Base-by-base conservation (phyloP, 768 basidiomycete genomes). In the Leccinum disarticulatum region DNA sequence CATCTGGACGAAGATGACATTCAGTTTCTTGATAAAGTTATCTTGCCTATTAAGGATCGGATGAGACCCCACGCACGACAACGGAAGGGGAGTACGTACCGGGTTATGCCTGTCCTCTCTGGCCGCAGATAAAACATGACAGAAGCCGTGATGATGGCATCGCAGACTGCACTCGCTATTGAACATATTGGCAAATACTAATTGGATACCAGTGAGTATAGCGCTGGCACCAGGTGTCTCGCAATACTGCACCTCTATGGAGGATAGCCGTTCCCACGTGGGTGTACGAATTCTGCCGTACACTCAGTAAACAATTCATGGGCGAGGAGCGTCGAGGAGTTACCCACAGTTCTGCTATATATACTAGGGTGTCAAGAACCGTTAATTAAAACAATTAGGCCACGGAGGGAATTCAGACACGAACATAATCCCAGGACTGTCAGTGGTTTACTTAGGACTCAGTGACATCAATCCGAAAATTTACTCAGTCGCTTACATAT, bases 121-220 rank as follows among this genome's bases (percentile, higher is more conserved):
- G 63, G 52, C 22, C 58, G 63, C 38, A 69, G 52, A 31, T 60
- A 67, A 51, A 59, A 66, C 0, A 54, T 33, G 19, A 70, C 47
- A 11, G 63, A 61, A 13, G 5, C 6, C 3, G 66, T 69, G 55
- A 71, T 69, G 53, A 58, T 4, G 13, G 43, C 52, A 55, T 69
- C 67, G 28, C 70, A 71, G n/a, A 61, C 1, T n/a, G 70, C 61
- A n/a, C 65, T 62, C 9, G 64, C 49, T n/a, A 70, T 2, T n/a
- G 61, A 56, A 7, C 55, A 35, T 22, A 61, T 6, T 25, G 61
- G 52, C 33, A 33, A 6, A 43, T 28, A 60, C 69, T 70, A 36
- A 28, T 28, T 4, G 13, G 2, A 17, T 2, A 2, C 10, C 46
- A 9, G 28, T 53, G 11, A 57, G 49, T 15, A n/a, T 22, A 50